Evolutionary conservation across 2,329 filamentous ascomycete genomes (phyloP).

Genomic region (Neonectria ditissima): DNA sequence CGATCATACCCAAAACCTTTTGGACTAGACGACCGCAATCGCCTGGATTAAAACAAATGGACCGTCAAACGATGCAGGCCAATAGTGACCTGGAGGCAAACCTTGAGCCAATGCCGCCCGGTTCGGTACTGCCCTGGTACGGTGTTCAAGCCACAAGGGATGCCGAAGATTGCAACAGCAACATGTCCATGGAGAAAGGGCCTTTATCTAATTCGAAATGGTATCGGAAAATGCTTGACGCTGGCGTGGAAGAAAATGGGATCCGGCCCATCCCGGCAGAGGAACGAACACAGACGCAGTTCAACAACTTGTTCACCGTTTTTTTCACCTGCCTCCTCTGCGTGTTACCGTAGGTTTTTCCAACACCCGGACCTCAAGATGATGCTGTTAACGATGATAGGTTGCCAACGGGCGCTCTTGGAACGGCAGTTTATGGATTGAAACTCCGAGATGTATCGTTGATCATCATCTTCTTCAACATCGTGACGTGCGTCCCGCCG

Average conservation of each 20-base stretch:
- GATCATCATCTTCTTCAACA: conserved; percentile 69
- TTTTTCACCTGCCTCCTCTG: conserved; percentile 70
- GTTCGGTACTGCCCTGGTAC: not conserved
- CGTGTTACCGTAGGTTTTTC: conserved; percentile 64
- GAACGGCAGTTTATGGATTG: conserved; percentile 65
- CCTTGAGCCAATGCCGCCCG: not conserved
- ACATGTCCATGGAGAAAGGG: conserved; percentile 46
- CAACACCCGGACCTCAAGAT: not conserved
- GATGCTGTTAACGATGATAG: conserved; percentile 44
- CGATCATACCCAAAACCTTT: not conserved
- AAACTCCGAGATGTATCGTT: conserved; percentile 67
- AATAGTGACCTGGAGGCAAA: conserved; percentile 31
- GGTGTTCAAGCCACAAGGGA: not conserved
- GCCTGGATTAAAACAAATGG: conserved; percentile 4
- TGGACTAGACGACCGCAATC: not conserved
- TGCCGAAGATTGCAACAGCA: conserved; percentile 40
- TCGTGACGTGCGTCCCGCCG: conserved; percentile 65
- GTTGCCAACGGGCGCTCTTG: conserved; percentile 69
- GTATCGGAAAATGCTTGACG: conserved; percentile 58
- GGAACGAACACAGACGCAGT: conserved; percentile 64
- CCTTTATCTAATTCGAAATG: conserved; percentile 50
- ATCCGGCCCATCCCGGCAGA: conserved; percentile 67
- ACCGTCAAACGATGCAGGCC: conserved; percentile 4
- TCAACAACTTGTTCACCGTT: conserved; percentile 69
- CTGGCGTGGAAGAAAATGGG: conserved; percentile 65